These are phyloP conservation scores for Sclerotinia minor DNA, from an alignment of 2,329 filamentous ascomycete species.

Conservation along the genomic window DNA sequence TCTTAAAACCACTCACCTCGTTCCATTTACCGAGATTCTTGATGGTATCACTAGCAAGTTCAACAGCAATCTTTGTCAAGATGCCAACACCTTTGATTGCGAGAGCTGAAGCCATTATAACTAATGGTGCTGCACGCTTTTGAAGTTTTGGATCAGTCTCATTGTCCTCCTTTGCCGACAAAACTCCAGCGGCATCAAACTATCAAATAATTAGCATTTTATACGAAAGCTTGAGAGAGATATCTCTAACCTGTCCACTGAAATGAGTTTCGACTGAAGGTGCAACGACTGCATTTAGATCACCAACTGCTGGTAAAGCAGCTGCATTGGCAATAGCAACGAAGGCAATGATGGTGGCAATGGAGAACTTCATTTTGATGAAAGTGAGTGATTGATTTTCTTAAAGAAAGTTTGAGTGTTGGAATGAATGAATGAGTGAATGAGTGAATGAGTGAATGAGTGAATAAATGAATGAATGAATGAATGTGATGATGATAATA, in stretches of 20 bases:
- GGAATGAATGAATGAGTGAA: background rate
- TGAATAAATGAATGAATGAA: background rate
- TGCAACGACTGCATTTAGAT: background rate
- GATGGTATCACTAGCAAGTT: background rate
- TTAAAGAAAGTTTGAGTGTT: background rate
- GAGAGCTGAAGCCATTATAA: background rate
- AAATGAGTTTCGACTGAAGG: background rate
- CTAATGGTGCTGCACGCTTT: background rate
- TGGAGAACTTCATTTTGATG: conserved; percentile 10
- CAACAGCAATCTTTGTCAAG: background rate
- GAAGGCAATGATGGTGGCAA: background rate
- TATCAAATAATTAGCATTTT: background rate
- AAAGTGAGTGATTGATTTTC: background rate
- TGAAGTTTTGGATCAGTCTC: background rate
- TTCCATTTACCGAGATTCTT: background rate
- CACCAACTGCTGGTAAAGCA: background rate
- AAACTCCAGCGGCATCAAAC: background rate
- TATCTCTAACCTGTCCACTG: background rate
- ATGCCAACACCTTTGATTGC: background rate
- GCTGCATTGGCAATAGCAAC: background rate
- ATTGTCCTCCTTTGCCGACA: background rate
- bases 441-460: background rate
- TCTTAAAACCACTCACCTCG: background rate
- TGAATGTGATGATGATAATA: background rate
- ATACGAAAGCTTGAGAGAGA: background rate